Evolutionary conservation across 306 rosid species (phyloP), one percentile per base, ranked within the genome.

Genomic region (Quercus rubra): DNA sequence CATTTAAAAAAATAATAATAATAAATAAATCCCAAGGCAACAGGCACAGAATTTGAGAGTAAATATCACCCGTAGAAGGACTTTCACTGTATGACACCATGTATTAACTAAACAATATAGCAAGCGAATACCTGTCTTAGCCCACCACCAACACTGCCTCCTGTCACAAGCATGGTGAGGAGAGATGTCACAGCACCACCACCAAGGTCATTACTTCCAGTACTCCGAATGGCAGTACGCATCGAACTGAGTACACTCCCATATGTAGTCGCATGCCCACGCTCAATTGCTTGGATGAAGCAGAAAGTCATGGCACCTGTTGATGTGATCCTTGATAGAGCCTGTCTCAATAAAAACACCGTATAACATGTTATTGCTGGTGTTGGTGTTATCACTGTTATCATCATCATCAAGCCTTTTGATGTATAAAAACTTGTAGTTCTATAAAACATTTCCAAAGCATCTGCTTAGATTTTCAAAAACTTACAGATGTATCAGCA

Each of bases 231-330:
- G 76, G 92, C 86, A 79, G 81, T 30, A 61, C 98, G 92, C 98
- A 95, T 95, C 21, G 97, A 84, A 82, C 56, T 87, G 59, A 95
- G 96, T 43, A 95, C 88, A 88, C 89, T 89, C 25, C 99, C 99
- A 73, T 95, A 95, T 6, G 98, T 91, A 33, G 88, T 51, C 19
- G 89, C 97, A 5, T 92, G 92, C 71, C 97, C 99, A 30, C 83
- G 93, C 87, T 93, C 99, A 4, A 95, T 78, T 4, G 99, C 98
- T 86, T 93, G 97, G 85, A 95, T 93, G 89, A 95, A 95, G 89
- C 96, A 91, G 85, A 73, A 95, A 19, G 99, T 95, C 98, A 95
- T 93, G 75, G 98, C 99, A 63, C 99, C 99, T 63, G 99, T 95
- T 71, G 99, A 95, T 33, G 98, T 91, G 66, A 95, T 87, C 90